Evolutionary conservation across 805 yeast genomes (phyloP), one percentile per base, ranked within the genome.

Genomic region (Wickerhamiella bombiphila): DNA sequence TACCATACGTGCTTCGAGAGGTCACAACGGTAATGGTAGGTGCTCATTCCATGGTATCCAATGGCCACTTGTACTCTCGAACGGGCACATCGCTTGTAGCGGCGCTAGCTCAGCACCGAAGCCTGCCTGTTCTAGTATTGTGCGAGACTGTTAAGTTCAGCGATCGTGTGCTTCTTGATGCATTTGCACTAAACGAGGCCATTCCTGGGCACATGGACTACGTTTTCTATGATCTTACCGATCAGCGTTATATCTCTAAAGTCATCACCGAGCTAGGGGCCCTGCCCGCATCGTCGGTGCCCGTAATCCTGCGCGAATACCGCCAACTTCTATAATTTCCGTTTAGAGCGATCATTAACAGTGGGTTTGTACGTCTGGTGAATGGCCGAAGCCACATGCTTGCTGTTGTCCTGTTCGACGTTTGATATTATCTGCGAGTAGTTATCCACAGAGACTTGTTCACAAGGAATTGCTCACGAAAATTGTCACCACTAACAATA

Each of bases 261-360:
- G 83, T 91, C 42, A 83, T 91, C 38, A 91, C 97, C 2, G 98
- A 91, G 58, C 74, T 88, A 46, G 98, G 98, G 21, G 82, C 94
- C 2, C 67, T 91, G 48, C 98, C 98, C 8, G 94, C 98, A 31
- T 80, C 93, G n/a, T 83, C 97, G 1, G 97, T 91, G 41, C 98
- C 98, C 20, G 97, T 91, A 35, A 82, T 91, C 43, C 64, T 91
- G 50, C 73, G 97, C 60, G 98, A 91, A 59, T 91, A 88, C 59
- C 42, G 47, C 19, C 49, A 46, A 32, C 35, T 45, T 3, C 37
- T 45, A 18, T 45, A 42, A 29, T 28, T 11, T 18, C 15, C 4
- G 9, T 13, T 18, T 24, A 9, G 9, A 24, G n/a, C n/a, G n/a
- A n/a, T n/a, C n/a, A n/a, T n/a, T n/a, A n/a, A n/a, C n/a, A n/a